Evolutionary conservation across 202 grass and related monocot species (phyloP).

Genomic region (Thinopyrum obtusiflorum): DNA sequence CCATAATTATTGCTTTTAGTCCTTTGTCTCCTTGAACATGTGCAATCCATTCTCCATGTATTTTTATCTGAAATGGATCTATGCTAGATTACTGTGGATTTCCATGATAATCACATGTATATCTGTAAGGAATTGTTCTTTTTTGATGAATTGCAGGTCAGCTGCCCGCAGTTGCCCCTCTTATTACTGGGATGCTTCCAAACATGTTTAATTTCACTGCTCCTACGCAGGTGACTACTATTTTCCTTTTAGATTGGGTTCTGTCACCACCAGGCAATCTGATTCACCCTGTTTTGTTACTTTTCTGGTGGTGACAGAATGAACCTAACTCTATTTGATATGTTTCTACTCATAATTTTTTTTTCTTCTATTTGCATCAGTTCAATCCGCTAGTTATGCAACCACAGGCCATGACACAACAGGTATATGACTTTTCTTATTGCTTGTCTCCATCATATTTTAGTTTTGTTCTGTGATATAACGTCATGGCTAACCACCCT

Average conservation of each 20-base stretch:
- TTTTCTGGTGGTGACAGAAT: slow-evolving; percentile 6
- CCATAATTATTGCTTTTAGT: slow-evolving; percentile 25
- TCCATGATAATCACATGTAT: slow-evolving; percentile 24
- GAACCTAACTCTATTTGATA: not conserved
- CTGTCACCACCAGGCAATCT: not conserved
- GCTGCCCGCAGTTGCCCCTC: slow-evolving; percentile 38
- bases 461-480: not conserved
- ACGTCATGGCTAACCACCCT: not conserved
- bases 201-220: slow-evolving; percentile 66
- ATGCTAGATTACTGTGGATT: not conserved
- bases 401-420: slow-evolving; percentile 97
- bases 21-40: slow-evolving; percentile 22
- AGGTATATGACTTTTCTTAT: slow-evolving; percentile 37
- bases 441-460: not conserved
- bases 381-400: slow-evolving; percentile 78
- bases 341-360: slow-evolving; percentile 12
- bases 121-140: not conserved
- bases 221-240: slow-evolving; percentile 51
- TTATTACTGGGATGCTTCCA: slow-evolving; percentile 76
- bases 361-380: slow-evolving; percentile 37
- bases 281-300: slow-evolving; percentile 3
- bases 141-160: slow-evolving; percentile 60
- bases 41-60: slow-evolving; percentile 20
- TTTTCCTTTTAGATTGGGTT: slow-evolving; percentile 1
- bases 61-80: slow-evolving; percentile 24